phyloP scores from a whole-genome alignment of 2,329 filamentous ascomycete genomes.

The Madurella fahalii region DNA sequence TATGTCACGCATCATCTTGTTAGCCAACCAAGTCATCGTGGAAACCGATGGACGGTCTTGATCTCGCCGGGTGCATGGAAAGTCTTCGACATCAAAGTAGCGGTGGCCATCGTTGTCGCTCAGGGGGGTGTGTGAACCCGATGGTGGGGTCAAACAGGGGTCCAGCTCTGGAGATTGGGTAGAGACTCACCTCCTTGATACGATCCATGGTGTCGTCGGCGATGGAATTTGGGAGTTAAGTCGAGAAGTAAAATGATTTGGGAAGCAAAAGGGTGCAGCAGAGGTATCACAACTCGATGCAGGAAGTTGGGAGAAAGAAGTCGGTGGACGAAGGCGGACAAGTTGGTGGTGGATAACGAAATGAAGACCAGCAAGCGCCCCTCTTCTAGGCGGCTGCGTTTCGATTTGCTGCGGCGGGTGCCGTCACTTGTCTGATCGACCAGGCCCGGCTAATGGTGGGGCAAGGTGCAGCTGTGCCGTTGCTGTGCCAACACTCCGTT shows the following conservation, averaged over 20 bases:
- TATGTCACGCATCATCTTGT: constrained; percentile 37
- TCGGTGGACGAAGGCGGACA: constrained; percentile 21
- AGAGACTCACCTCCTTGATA: constrained; percentile 75
- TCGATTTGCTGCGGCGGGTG: constrained; percentile 24
- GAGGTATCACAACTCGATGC: constrained; percentile 9
- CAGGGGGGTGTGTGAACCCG: constrained; percentile 25
- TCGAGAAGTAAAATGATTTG: neutral
- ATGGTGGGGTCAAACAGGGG: constrained; percentile 32
- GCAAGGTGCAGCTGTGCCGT: constrained; percentile 17
- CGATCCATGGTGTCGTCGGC: constrained; percentile 64
- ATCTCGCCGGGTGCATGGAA: neutral
- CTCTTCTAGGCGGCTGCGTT: constrained; percentile 23
- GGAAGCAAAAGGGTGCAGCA: constrained; percentile 3
- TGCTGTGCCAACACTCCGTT: constrained; percentile 23
- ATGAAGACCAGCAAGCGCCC: constrained; percentile 25
- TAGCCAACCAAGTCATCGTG: constrained; percentile 18
- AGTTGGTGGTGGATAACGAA: constrained; percentile 20
- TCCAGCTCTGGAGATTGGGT: constrained; percentile 14
- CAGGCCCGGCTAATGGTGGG: constrained; percentile 23
- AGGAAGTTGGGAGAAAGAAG: constrained; percentile 17
- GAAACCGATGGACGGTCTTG: constrained; percentile 12
- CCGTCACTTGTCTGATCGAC: constrained; percentile 26
- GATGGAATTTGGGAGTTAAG: neutral
- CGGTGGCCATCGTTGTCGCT: constrained; percentile 17
- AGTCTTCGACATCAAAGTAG: constrained; percentile 4